A percentile compares a stretch with the other conserved stretches of the same genome.
Conservation (phyloP, 257 asterid species). For the Nyctanthes arbortristis region DNA sequence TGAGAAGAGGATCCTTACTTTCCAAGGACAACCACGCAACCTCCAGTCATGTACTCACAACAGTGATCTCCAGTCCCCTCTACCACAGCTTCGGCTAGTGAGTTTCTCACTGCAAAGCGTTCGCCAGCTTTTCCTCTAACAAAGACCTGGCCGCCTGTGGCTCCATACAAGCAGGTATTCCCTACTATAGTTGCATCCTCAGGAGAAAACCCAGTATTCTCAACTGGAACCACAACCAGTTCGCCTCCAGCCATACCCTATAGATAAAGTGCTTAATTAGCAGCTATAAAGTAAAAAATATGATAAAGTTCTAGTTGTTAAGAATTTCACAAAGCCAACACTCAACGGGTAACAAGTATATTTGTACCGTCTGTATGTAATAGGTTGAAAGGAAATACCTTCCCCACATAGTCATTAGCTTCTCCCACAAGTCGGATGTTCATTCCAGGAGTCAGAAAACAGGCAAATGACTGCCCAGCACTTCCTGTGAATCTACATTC, state of each 20-base stretch:
- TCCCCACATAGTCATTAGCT: slow-evolving; percentile 98
- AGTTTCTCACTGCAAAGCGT: slow-evolving; percentile 94
- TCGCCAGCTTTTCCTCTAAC: slow-evolving; percentile 94
- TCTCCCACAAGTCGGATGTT: slow-evolving; percentile 89
- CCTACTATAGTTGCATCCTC: slow-evolving; percentile 96
- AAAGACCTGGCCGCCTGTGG: slow-evolving; percentile 92
- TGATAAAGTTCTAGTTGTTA: background rate
- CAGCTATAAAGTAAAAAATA: slow-evolving; percentile 5
- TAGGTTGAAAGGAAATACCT: slow-evolving; percentile 40
- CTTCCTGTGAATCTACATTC: slow-evolving; percentile 81
- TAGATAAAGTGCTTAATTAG: slow-evolving; percentile 21
- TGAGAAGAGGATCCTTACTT: slow-evolving; percentile 63
- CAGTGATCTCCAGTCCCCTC: slow-evolving; percentile 98
- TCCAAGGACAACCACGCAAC: slow-evolving; percentile 91
- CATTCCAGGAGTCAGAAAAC: slow-evolving; percentile 98
- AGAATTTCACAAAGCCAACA: background rate
- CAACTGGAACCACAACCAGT: slow-evolving; percentile 76
- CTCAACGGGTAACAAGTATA: background rate
- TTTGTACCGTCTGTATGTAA: background rate
- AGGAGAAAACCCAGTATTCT: slow-evolving; percentile 70
- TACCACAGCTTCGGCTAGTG: slow-evolving; percentile 92
- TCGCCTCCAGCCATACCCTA: slow-evolving; percentile 99
- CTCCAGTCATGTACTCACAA: slow-evolving; percentile 99
- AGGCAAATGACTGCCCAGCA: slow-evolving; percentile 95
- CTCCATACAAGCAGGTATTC: slow-evolving; percentile 93